These are phyloP conservation scores for Microsporum ferrugineum DNA, from an alignment of 2,329 filamentous ascomycete genomes.

Conservation along the genomic window DNA sequence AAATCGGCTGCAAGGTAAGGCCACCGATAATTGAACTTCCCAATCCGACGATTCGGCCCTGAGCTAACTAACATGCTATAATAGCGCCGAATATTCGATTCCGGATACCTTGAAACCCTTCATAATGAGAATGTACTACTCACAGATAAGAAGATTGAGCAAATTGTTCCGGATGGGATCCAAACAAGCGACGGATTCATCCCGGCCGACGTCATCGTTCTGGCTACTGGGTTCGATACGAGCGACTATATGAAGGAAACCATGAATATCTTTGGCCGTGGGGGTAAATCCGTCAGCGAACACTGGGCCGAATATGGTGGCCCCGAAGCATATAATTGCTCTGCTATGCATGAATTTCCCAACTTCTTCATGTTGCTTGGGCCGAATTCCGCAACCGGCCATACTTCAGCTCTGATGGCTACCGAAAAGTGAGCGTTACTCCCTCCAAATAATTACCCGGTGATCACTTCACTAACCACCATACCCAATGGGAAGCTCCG, in stretches of 20 bases:
- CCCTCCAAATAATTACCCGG: background rate
- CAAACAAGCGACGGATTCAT: constrained; percentile 17
- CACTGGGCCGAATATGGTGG: constrained; percentile 38
- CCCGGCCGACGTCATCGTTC: constrained; percentile 19
- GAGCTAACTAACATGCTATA: background rate
- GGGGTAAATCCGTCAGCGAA: constrained; percentile 16
- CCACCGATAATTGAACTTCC: background rate
- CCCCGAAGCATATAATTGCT: constrained; percentile 48
- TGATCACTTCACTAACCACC: background rate
- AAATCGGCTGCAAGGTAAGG: constrained; percentile 46
- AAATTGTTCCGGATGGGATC: constrained; percentile 36
- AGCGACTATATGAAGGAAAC: constrained; percentile 17
- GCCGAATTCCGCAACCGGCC: constrained; percentile 24
- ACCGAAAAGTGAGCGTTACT: constrained; percentile 41
- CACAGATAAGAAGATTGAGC: constrained; percentile 38
- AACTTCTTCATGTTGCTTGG: constrained; percentile 28
- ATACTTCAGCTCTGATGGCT: constrained; percentile 46
- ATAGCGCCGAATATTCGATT: constrained; percentile 46
- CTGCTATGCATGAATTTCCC: constrained; percentile 42
- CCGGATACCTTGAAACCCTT: constrained; percentile 42
- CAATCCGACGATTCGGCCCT: background rate
- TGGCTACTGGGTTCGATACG: constrained; percentile 22
- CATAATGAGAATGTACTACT: constrained; percentile 42
- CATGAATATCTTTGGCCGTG: constrained; percentile 19
- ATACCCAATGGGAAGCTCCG: constrained; percentile 23